Evolutionary conservation across 2,329 filamentous ascomycete genomes (phyloP), one percentile per base, ranked within the genome.

Genomic region (Dothideomycetidae sp.): DNA sequence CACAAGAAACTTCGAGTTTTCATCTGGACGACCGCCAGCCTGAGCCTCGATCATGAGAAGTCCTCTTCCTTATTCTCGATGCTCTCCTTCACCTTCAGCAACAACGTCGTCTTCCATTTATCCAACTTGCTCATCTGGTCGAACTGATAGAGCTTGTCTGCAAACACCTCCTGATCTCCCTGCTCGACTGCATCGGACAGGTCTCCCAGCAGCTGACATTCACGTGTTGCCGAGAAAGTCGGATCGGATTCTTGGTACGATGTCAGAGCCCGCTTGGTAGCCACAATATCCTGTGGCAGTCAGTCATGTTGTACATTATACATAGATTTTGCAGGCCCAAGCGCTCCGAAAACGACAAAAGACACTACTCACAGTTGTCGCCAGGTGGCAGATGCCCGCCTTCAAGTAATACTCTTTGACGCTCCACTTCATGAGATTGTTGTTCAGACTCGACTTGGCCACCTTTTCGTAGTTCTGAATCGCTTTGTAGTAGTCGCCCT

Each of bases 361-460:
- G n/a, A n/a, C n/a, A 28, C 13, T 31, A 36, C 44, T 18, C 56
- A 64, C 63, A 40, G 63, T 67, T n/a, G 70, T 69, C 38, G 73
- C 75, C 26, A 96, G 69, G 56, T 93, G 80, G 64, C 86, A 94
- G 54, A 96, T 81, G 19, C 85, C 86, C 1, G 84, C 83, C 64
- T 94, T 93, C 53, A 96, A 70, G 53, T 94, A 78, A 63, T 94
- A 94, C 47, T 94, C 85, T 61, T 94, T 96, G 46, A 96, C 84
- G 33, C 75, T 83, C 73, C 83, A 93, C 56, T 78, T 81, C 81
- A 92, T 88, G 41, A 93, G 67, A 58, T 92, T 90, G 66, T 92
- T 94, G 59, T 77, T 77, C 50, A 93, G 76, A 23, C 79, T 80
- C 30, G 73, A 70, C 41, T 56, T 54, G 29, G 84, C 81, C 33